A percentile compares a stretch with the other conserved stretches of the same genome.
These are phyloP conservation scores for Trichoderma hamatum DNA, from an alignment of 2,329 filamentous ascomycete genomes.

Conservation along the genomic window DNA sequence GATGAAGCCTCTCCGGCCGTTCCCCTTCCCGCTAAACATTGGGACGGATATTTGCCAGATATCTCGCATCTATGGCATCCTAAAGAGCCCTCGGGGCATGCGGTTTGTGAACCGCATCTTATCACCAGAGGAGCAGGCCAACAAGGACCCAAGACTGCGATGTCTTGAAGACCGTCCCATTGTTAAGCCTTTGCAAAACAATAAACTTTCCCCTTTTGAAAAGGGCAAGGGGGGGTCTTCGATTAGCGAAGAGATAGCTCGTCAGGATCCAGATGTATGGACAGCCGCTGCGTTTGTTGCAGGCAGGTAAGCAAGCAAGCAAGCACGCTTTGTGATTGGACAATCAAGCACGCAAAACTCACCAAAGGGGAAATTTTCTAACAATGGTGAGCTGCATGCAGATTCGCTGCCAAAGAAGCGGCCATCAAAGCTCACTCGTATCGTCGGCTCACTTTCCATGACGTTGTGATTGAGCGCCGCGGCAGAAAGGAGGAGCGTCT, in stretches of 20 bases:
- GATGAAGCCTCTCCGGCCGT: constrained; percentile 47
- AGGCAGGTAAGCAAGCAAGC: constrained; percentile 37
- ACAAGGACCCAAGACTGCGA: constrained; percentile 33
- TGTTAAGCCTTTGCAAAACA: background rate
- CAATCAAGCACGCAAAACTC: background rate
- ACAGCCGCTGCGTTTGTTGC: constrained; percentile 43
- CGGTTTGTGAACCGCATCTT: constrained; percentile 56
- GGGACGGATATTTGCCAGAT: constrained; percentile 81
- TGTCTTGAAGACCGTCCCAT: constrained; percentile 4
- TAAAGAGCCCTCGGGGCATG: constrained; percentile 48
- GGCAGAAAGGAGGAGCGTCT: constrained; percentile 33
- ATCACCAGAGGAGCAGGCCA: constrained; percentile 40
- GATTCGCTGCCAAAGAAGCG: constrained; percentile 76
- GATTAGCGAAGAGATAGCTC: background rate
- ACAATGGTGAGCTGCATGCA: constrained; percentile 33
- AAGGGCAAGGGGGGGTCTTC: constrained; percentile 15
- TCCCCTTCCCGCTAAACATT: constrained; percentile 68
- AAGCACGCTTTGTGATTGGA: background rate
- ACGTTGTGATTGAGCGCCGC: constrained; percentile 53
- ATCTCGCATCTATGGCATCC: constrained; percentile 62
- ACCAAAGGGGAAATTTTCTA: background rate
- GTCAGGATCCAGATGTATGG: constrained; percentile 38
- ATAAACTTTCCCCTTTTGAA: background rate
- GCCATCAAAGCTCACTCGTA: constrained; percentile 70
- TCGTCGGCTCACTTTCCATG: constrained; percentile 62